Percentiles rank a stretch among this genome's conserved stretches.
phyloP scores from a whole-genome alignment of 2,329 filamentous ascomycete species.

The Pleoardoris graminearum region DNA sequence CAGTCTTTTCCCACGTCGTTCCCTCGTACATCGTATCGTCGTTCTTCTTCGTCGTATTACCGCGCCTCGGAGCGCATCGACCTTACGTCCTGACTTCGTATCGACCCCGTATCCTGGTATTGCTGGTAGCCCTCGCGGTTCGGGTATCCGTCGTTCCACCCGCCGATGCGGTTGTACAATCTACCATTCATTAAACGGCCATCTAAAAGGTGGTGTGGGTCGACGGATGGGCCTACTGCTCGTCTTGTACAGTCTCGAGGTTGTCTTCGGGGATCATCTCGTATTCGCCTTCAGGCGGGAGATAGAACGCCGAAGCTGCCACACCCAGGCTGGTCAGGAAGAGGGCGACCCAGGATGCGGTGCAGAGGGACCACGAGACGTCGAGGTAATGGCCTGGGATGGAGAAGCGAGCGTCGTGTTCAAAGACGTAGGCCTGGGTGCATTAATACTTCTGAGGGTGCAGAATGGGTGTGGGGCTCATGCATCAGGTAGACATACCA shows the following conservation, averaged over 20 bases:
- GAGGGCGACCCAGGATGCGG: conserved; percentile 61
- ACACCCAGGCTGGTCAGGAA: conserved; percentile 61
- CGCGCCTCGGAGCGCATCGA: neutral
- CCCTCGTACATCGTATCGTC: neutral
- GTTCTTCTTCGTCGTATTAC: neutral
- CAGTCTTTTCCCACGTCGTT: neutral
- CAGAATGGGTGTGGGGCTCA: neutral
- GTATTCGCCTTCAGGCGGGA: conserved; percentile 84
- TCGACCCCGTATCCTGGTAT: conserved; percentile 19
- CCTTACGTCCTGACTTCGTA: neutral
- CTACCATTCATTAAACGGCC: conserved; percentile 28
- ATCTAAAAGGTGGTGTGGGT: neutral
- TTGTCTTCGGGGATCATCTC: conserved; percentile 65
- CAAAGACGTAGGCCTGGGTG: conserved; percentile 75
- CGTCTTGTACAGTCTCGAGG: conserved; percentile 33
- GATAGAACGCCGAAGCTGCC: conserved; percentile 65
- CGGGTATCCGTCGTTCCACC: conserved; percentile 40
- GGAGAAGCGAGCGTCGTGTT: conserved; percentile 81
- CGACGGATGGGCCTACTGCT: conserved; percentile 33
- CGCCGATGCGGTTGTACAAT: conserved; percentile 38
- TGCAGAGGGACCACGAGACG: conserved; percentile 73
- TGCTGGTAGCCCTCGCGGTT: conserved; percentile 15
- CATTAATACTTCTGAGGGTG: conserved; percentile 9
- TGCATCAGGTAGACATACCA: conserved; percentile 69
- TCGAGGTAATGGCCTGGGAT: conserved; percentile 76